Evolutionary conservation across 495 filamentous ascomycete genomes (phyloP), one percentile per base, ranked within the genome.

Genomic region (Cryomyces minteri): DNA sequence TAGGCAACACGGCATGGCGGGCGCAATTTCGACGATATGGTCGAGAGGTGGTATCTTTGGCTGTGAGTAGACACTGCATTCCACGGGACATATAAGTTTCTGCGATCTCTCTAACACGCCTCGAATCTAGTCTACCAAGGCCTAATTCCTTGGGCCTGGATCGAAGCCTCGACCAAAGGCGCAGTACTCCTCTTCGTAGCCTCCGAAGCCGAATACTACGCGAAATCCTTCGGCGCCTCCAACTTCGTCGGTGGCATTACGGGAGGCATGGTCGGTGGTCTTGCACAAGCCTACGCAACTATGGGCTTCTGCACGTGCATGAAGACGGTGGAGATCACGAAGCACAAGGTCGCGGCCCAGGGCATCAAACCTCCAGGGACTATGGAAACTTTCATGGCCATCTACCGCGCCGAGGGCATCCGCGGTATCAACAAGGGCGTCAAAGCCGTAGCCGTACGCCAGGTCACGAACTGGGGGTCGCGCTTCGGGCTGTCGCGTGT

Each of bases 231-330:
- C 54, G 92, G 92, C 52, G 88, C 86, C 52, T 71, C 69, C 53
- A 80, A 88, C 58, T 96, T 98, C 67, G 68, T 77, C 46, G 75
- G 76, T 53, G 90, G 90, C 62, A 94, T 98, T 67, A 59, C 69
- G 10, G 92, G 90, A 54, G 90, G 90, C 64, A 88, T 98, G 71
- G 72, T 75, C 31, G 90, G 90, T 56, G 90, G 90, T 72, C 77
- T 98, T 44, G 92, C 87, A 40, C 90, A 98, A 68, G 90, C 90
- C 32, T 98, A 98, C 62, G 90, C 90, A 47, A 98, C 90, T 53
- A 95, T 98, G 87, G 90, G 90, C 47, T 98, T 98, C 77, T 98
- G 90, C 67, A 98, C 90, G 36, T 98, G 90, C 74, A 98, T 98
- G 90, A 98, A 98, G 79, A 98, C 90, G 46, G 92, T 95, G 50